phyloP scores from a whole-genome alignment of 2,329 filamentous ascomycete genomes.

The Aspergillaceae sp. region DNA sequence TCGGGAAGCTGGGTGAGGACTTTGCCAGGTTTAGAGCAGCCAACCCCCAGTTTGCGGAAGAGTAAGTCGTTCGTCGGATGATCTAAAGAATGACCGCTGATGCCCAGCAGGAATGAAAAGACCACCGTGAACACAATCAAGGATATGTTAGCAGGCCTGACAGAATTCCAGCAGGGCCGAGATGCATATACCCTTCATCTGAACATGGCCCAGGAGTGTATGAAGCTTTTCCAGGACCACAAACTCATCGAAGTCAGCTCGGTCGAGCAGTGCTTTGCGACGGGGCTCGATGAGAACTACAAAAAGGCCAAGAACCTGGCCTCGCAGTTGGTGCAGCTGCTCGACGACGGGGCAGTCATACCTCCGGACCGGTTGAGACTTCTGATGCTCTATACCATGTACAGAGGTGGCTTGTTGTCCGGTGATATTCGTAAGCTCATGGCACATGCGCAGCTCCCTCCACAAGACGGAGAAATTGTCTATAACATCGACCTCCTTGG shows the following conservation, averaged over 20 bases:
- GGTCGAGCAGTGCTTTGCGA: conserved; percentile 83
- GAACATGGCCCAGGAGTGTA: conserved; percentile 94
- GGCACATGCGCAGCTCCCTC: conserved; percentile 69
- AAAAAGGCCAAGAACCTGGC: conserved; percentile 84
- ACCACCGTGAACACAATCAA: conserved; percentile 84
- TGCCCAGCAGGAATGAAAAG: conserved; percentile 46
- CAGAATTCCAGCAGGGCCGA: conserved; percentile 92
- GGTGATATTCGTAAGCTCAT: conserved; percentile 80
- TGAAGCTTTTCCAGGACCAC: conserved; percentile 79
- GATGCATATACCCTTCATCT: conserved; percentile 90
- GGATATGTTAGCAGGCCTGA: conserved; percentile 91
- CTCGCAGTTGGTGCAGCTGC: conserved; percentile 73
- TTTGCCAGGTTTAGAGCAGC: conserved; percentile 86
- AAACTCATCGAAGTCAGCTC: conserved; percentile 82
- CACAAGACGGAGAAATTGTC: conserved; percentile 63
- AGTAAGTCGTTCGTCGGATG: conserved; percentile 25
- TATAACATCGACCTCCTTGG: conserved; percentile 72
- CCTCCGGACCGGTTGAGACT: conserved; percentile 72
- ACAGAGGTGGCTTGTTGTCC: conserved; percentile 71
- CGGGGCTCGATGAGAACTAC: conserved; percentile 85
- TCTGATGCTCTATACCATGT: conserved; percentile 76
- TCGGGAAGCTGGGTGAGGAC: conserved; percentile 84
- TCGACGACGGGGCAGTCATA: conserved; percentile 72
- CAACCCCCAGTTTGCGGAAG: conserved; percentile 84
- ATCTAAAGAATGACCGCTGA: conserved; percentile 1